Evolutionary conservation across 1,284 basidiomycete species (phyloP).

Genomic region (Puccinia hordei): DNA sequence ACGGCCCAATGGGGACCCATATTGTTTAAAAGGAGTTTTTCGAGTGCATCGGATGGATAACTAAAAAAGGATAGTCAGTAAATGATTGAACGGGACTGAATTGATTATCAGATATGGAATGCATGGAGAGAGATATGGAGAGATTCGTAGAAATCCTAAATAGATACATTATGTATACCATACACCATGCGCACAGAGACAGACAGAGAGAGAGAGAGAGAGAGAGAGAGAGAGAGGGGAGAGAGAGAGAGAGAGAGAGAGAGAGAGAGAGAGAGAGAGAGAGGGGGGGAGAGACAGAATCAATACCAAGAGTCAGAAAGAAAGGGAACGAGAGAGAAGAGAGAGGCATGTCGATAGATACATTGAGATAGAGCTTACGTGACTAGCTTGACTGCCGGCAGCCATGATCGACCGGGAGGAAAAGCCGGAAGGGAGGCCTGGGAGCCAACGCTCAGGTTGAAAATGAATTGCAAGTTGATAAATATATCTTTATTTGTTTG

Average conservation of each 20-base stretch:
- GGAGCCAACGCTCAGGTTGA: slow-evolving; percentile 9
- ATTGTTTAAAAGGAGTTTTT: slow-evolving; percentile 29
- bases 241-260: slow-evolving; percentile 14
- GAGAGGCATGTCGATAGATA: slow-evolving; percentile 25
- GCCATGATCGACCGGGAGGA: slow-evolving; percentile 30
- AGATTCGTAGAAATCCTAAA: slow-evolving; percentile 13
- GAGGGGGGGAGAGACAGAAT: background rate
- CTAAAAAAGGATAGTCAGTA: slow-evolving; percentile 16
- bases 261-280: slow-evolving; percentile 20
- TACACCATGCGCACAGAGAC: slow-evolving; percentile 8
- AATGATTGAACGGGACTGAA: slow-evolving; percentile 30
- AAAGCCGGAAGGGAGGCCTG: slow-evolving; percentile 36
- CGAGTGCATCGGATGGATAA: slow-evolving; percentile 35
- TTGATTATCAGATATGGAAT: slow-evolving; percentile 32
- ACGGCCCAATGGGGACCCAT: slow-evolving; percentile 18
- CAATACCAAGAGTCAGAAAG: background rate
- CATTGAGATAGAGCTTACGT: slow-evolving; percentile 43
- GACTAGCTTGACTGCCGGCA: slow-evolving; percentile 38
- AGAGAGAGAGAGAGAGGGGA: background rate
- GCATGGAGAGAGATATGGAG: slow-evolving; percentile 31
- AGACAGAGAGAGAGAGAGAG: slow-evolving; percentile 9
- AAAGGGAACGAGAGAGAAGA: slow-evolving; percentile 16
- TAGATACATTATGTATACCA: slow-evolving; percentile 20
- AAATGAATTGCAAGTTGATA: slow-evolving; percentile 11
- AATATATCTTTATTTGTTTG: background rate